phyloP scores from a whole-genome alignment of 768 basidiomycete species.

The Tephrocybe sp. region DNA sequence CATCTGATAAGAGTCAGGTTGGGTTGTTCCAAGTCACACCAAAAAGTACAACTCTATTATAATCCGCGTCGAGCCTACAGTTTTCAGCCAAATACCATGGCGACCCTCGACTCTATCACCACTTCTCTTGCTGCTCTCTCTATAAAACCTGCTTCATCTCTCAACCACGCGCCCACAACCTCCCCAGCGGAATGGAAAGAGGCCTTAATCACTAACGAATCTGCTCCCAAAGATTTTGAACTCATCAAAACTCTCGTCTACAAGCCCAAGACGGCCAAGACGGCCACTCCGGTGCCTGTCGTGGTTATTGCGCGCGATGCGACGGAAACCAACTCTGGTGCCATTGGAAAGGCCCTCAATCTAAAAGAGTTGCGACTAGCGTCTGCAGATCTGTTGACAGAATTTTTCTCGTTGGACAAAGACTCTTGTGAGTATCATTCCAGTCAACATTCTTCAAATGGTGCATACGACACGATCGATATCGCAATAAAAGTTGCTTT shows the following conservation, averaged over 20 bases:
- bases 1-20: constrained; percentile 40
- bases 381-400: constrained; percentile 79
- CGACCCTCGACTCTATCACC: constrained; percentile 36
- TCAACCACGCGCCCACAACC: constrained; percentile 61
- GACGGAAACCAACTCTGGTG: constrained; percentile 78
- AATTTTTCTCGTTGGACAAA: constrained; percentile 84
- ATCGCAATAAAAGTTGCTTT: neutral
- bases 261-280: constrained; percentile 97
- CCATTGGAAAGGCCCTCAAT: constrained; percentile 76
- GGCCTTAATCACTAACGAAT: constrained; percentile 53
- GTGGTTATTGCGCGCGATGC: constrained; percentile 84
- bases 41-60: constrained; percentile 21
- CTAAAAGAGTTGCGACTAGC: constrained; percentile 89
- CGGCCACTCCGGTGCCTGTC: constrained; percentile 79
- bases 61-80: constrained; percentile 15
- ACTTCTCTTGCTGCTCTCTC: constrained; percentile 51
- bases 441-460: neutral
- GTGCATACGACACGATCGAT: constrained; percentile 18
- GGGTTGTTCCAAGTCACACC: constrained; percentile 36
- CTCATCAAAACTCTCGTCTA: constrained; percentile 89
- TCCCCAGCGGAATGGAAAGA: constrained; percentile 81
- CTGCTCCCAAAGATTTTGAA: constrained; percentile 61
- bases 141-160: constrained; percentile 50
- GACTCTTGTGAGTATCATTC: constrained; percentile 66
- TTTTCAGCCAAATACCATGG: constrained; percentile 25